These are phyloP conservation scores for Rhizopogon vulgaris DNA, from an alignment of 768 basidiomycete species.

Conservation along the genomic window DNA sequence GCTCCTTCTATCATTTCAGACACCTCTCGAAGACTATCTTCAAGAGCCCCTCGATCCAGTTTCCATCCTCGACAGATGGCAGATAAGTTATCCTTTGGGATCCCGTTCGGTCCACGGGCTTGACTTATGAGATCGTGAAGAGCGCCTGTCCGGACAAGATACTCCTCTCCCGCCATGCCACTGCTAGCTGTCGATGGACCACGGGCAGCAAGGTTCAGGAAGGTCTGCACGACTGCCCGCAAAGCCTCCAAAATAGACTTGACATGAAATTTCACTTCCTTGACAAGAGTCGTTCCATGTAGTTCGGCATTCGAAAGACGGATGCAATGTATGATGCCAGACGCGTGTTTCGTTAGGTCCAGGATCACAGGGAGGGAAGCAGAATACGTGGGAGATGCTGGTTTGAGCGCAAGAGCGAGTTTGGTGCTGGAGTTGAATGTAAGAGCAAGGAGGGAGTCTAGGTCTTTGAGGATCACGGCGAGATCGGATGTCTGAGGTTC, in stretches of 20 bases:
- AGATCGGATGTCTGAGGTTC: conserved; percentile 20
- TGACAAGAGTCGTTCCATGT: conserved; percentile 43
- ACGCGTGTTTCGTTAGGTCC: conserved; percentile 44
- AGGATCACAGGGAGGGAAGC: conserved; percentile 47
- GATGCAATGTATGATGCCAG: conserved; percentile 46
- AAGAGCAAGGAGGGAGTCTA: conserved; percentile 51
- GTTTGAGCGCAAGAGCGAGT: conserved; percentile 56
- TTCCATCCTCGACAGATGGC: conserved; percentile 52
- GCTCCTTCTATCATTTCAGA: conserved; percentile 44
- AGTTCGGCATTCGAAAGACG: conserved; percentile 32
- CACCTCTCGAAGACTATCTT: conserved; percentile 57
- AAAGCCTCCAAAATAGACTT: conserved; percentile 40
- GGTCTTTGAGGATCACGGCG: conserved; percentile 44
- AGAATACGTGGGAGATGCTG: conserved; percentile 44
- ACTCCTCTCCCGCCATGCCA: conserved; percentile 34
- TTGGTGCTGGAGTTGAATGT: conserved; percentile 55
- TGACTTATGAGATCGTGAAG: conserved; percentile 55
- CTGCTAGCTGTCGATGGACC: conserved; percentile 13
- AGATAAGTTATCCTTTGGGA: conserved; percentile 50
- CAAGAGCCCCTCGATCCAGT: conserved; percentile 48
- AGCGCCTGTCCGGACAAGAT: conserved; percentile 51
- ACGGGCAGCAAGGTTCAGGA: conserved; percentile 30
- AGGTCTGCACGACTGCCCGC: conserved; percentile 35
- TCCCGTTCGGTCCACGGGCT: conserved; percentile 38
- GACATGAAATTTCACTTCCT: conserved; percentile 36